These are phyloP conservation scores for Spatholobus suberectus DNA, from an alignment of 306 rosid genomes.

Conservation along the genomic window DNA sequence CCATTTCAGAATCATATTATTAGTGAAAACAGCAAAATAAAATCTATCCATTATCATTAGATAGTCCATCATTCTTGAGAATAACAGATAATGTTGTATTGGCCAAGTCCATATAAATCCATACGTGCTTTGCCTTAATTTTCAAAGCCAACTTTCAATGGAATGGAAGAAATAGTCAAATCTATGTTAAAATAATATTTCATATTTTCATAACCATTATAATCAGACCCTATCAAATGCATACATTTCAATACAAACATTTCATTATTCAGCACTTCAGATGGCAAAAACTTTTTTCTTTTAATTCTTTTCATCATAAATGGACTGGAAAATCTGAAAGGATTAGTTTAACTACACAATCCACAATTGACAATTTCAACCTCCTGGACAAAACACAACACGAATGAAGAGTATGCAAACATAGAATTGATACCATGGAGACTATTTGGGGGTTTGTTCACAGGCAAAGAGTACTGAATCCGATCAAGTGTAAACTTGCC, in stretches of 20 bases:
- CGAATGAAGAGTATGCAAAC: slow-evolving; percentile 5
- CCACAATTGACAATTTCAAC: neutral
- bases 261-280: neutral
- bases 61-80: slow-evolving; percentile 7
- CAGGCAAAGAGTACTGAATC: slow-evolving; percentile 67
- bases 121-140: neutral
- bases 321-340: neutral
- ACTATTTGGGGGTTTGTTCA: slow-evolving; percentile 91
- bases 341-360: neutral
- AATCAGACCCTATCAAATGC: slow-evolving; percentile 3
- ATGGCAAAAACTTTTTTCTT: neutral
- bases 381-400: neutral
- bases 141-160: neutral
- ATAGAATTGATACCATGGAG: slow-evolving; percentile 78
- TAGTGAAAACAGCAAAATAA: neutral
- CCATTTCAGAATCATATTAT: slow-evolving; percentile 25
- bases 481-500: slow-evolving; percentile 89
- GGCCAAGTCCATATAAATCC: neutral
- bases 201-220: neutral
- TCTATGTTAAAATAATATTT: neutral
- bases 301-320: neutral
- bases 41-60: neutral
- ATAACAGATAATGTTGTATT: neutral
- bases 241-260: neutral
- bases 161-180: neutral